Conservation (phyloP, 768 basidiomycete genomes). For the Cantharellus cinnabarinus region DNA sequence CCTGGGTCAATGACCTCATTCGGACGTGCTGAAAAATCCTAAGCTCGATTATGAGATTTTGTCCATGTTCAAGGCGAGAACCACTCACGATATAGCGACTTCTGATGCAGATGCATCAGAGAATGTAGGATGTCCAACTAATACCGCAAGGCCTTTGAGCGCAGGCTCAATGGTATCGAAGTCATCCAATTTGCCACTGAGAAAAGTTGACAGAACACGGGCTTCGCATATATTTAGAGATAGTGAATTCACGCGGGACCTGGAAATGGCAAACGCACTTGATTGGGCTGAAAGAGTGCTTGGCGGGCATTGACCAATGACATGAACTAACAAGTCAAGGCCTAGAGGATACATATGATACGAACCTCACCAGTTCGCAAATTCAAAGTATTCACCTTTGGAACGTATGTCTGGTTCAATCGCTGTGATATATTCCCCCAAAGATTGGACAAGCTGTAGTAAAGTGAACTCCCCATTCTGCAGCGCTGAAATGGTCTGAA, state of each 20-base stretch:
- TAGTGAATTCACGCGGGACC: neutral
- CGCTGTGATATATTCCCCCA: conserved; percentile 74
- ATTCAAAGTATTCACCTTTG: conserved; percentile 35
- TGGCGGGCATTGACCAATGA: conserved; percentile 39
- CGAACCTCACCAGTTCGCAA: neutral
- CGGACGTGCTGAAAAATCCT: conserved; percentile 62
- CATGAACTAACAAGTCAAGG: conserved; percentile 57
- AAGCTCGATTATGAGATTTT: conserved; percentile 2
- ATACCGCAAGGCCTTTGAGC: conserved; percentile 47
- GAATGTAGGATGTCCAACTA: conserved; percentile 43
- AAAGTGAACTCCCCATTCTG: conserved; percentile 35
- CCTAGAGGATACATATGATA: conserved; percentile 27
- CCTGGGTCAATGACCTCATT: conserved; percentile 66
- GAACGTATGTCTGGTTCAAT: conserved; percentile 59
- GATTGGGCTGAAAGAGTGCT: conserved; percentile 59
- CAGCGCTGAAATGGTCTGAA: too few species aligned
- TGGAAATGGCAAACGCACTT: conserved; percentile 27
- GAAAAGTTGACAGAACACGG: conserved; percentile 65
- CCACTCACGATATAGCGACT: conserved; percentile 38
- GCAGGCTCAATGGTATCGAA: conserved; percentile 67
- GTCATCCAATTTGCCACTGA: conserved; percentile 70
- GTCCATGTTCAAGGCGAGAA: conserved; percentile 1
- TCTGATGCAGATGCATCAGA: conserved; percentile 41
- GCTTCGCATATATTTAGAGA: conserved; percentile 24
- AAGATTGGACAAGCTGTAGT: conserved; percentile 61